Conservation (phyloP, 2,329 filamentous ascomycete species). For the Fonsecaea erecta region DNA sequence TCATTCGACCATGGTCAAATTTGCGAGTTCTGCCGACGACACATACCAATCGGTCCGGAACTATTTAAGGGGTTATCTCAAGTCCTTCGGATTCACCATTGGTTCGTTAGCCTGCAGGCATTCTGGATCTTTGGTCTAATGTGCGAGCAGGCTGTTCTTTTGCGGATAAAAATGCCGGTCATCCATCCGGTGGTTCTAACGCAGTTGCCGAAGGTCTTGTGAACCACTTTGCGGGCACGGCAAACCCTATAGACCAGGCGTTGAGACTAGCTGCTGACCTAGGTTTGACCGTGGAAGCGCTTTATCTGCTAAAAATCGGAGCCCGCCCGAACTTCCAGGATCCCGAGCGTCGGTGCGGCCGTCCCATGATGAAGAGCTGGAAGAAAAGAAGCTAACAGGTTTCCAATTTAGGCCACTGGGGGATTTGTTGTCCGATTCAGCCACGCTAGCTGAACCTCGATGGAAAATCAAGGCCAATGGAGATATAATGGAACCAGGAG, state of each 20-base stretch:
- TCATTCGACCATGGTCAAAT: slow-evolving; percentile 2
- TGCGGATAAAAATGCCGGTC: neutral
- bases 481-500: neutral
- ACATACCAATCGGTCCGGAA: neutral
- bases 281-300: neutral
- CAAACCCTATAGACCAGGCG: neutral
- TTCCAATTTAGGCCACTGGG: neutral
- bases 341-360: neutral
- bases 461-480: neutral
- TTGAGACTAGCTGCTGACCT: neutral
- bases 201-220: neutral
- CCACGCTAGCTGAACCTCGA: neutral
- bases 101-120: neutral
- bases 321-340: neutral
- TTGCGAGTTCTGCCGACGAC: neutral
- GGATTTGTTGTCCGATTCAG: neutral
- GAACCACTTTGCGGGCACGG: neutral
- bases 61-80: neutral
- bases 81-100: neutral
- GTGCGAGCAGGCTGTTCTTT: neutral
- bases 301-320: neutral
- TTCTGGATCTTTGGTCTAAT: neutral
- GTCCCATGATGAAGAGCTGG: neutral
- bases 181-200: neutral
- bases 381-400: neutral